Conservation (phyloP, 345 rosid genomes). For the Moricandia moricandioides region DNA sequence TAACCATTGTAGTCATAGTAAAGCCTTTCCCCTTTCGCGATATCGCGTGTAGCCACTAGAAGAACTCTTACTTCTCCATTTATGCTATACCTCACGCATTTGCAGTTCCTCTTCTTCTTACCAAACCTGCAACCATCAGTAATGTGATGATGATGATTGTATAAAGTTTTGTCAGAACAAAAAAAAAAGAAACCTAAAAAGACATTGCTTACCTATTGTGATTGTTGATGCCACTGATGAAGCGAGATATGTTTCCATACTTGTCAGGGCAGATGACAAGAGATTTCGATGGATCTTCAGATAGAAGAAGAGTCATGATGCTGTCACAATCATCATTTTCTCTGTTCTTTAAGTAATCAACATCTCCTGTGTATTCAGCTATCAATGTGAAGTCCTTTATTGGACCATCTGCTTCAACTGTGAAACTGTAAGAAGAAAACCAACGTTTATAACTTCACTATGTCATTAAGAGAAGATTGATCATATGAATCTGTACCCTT, state of each 20-base stretch:
- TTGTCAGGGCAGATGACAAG: slow-evolving; percentile 89
- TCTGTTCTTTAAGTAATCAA: not conserved
- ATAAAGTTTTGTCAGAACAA: not conserved
- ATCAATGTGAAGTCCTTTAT: not conserved
- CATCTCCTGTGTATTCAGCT: not conserved
- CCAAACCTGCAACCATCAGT: slow-evolving; percentile 60
- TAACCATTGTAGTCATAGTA: slow-evolving; percentile 95
- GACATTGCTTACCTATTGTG: slow-evolving; percentile 58
- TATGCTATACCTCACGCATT: slow-evolving; percentile 84
- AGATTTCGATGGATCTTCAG: slow-evolving; percentile 58
- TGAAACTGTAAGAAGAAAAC: not conserved
- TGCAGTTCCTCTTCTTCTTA: slow-evolving; percentile 90
- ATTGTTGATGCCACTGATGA: slow-evolving; percentile 88
- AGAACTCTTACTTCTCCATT: slow-evolving; percentile 82
- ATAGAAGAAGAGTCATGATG: slow-evolving; percentile 84
- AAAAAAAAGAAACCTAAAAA: not conserved
- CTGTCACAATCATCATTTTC: slow-evolving; percentile 61
- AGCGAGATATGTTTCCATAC: slow-evolving; percentile 86
- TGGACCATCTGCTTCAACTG: not conserved
- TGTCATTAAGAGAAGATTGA: not conserved
- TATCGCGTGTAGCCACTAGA: slow-evolving; percentile 86
- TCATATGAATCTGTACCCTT: not conserved
- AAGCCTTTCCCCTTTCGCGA: slow-evolving; percentile 80
- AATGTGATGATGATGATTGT: not conserved
- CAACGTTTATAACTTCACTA: not conserved